Base-by-base conservation (phyloP, 2,329 filamentous ascomycete genomes). In the Emmonsiellopsis sp. region DNA sequence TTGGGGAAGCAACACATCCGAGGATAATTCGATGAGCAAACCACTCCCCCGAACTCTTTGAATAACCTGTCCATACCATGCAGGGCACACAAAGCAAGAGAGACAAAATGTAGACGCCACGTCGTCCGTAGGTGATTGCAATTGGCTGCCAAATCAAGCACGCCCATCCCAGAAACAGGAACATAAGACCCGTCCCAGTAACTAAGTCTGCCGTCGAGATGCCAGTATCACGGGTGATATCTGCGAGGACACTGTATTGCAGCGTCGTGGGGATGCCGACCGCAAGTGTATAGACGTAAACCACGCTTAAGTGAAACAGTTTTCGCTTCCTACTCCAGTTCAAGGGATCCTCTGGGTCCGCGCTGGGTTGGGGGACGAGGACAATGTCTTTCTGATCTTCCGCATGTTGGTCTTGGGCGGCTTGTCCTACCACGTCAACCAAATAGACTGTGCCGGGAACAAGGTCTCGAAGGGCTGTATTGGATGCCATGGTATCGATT, bases 131-230 rank as follows among this genome's bases (percentile, higher is more conserved):
- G 47, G 74, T 73, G 14, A 79, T 61, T 0, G 77, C 77, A 33
- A 80, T 60, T 2, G 78, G 76, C 57, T 80, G 77, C 72, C 74
- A 78, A 42, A 80, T 65, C 2, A 80, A 61, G 56, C 73, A 72
- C 0, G 74, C 76, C 75, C 75, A 78, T 2, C 76, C 75, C 27
- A 77, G 71, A 11, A 75, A 68, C 33, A 79, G 60, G 57, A 79
- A 79, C 74, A 78, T 77, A 49, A 74, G 72, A 2, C 77, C 77
- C 10, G 73, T 78, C 6, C 77, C 77, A 48, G 72, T 67, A 55
- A 77, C 76, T 14, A 79, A 61, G 37, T 73, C 67, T 3, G 62
- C 65, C 1, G 76, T 60, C 0, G 71, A 72, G 37, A 80, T 63
- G 3, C 71, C 74, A 0, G 74, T 76, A n/a, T 74, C 72, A 45